Conservation (phyloP, 1,139 yeast genomes). For the Hemisphaericaspora xylofermentans region DNA sequence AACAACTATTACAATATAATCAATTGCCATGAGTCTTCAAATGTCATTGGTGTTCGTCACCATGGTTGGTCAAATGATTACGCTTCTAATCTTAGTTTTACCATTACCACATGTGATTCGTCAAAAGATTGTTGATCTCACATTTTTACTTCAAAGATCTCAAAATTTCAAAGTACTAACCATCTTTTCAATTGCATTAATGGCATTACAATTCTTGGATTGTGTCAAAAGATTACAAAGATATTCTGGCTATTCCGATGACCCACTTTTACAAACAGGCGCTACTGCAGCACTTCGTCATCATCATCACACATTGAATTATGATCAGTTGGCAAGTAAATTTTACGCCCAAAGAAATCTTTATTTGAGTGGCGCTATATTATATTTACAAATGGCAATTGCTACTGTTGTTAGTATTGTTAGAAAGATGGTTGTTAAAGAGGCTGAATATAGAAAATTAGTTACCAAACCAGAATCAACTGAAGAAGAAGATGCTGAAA, state of each 20-base stretch:
- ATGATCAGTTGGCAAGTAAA: slow-evolving; percentile 50
- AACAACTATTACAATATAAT: no score
- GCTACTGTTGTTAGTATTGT: slow-evolving; percentile 57
- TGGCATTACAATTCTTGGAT: slow-evolving; percentile 58
- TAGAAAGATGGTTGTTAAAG: slow-evolving; percentile 58
- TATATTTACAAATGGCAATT: slow-evolving; percentile 60
- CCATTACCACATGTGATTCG: slow-evolving; percentile 65
- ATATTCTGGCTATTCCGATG: slow-evolving; percentile 22
- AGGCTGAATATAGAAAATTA: slow-evolving; percentile 39
- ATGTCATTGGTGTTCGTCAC: slow-evolving; percentile 45
- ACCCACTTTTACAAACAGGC: slow-evolving; percentile 25
- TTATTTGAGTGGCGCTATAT: slow-evolving; percentile 68
- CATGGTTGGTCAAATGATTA: slow-evolving; percentile 54
- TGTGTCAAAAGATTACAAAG: slow-evolving; percentile 50
- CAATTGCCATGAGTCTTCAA: slow-evolving; percentile 41
- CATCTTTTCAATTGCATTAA: slow-evolving; percentile 44
- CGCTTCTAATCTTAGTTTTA: slow-evolving; percentile 51
- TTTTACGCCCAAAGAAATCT: slow-evolving; percentile 72
- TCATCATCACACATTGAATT: slow-evolving; percentile 20
- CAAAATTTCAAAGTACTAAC: slow-evolving; percentile 51
- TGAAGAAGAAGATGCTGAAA: slow-evolving; percentile 29
- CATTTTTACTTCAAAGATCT: slow-evolving; percentile 34
- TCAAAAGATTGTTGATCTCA: slow-evolving; percentile 39
- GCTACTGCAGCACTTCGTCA: not conserved
- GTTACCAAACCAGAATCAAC: slow-evolving; percentile 15